Evolutionary conservation across 306 rosid species (phyloP).

Genomic region (Cucumis sativus): Cucumber_9930_V3 NC_026655.2:15862001-15862500

Average conservation of each 20-base stretch:
- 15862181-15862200: neutral
- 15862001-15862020: neutral
- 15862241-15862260: neutral
- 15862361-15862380: constrained; percentile 82
- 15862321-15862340: constrained; percentile 62
- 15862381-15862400: constrained; percentile 76
- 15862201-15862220: neutral
- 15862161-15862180: neutral
- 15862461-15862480: constrained; percentile 83
- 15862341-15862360: constrained; percentile 79
- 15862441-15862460: constrained; percentile 96
- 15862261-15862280: neutral
- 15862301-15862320: constrained; percentile 9
- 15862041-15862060: neutral
- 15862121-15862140: neutral
- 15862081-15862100: neutral
- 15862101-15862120: neutral
- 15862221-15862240: neutral
- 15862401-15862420: constrained; percentile 59
- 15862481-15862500: constrained; percentile 59
- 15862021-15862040: neutral
- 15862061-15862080: neutral
- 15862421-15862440: constrained; percentile 78
- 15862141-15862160: neutral
- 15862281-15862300: neutral